Conservation (phyloP, 169 alveolate species). For the Pseudocohnilembus persalinus region DNA sequence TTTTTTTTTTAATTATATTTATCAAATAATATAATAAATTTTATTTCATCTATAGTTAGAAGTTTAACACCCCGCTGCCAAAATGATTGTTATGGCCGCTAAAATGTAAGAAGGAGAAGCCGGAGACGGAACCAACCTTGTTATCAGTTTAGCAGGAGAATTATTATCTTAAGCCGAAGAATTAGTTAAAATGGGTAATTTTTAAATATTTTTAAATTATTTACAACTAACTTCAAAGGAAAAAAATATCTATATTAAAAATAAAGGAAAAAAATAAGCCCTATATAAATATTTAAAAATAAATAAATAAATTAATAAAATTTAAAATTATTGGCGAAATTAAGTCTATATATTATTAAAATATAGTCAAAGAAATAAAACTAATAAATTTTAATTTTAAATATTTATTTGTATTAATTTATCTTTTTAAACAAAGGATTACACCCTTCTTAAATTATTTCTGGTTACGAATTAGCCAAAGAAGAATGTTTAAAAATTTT, state of each 20-base stretch:
- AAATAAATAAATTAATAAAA: too few relatives aligned
- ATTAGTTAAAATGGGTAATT: slow-evolving; percentile 52
- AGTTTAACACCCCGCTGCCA: slow-evolving; percentile 99
- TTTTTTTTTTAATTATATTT: not conserved
- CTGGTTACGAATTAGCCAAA: slow-evolving; percentile 97
- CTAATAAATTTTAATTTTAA: not conserved
- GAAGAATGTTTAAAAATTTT: slow-evolving; percentile 85
- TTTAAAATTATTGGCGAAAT: too few relatives aligned
- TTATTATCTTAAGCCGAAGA: slow-evolving; percentile 93
- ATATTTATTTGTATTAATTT: too few relatives aligned
- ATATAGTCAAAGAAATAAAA: not conserved
- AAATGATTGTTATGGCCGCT: slow-evolving; percentile 97
- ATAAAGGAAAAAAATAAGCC: not conserved
- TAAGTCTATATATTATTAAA: too few relatives aligned
- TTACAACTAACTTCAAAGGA: too few relatives aligned
- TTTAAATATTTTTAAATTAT: too few relatives aligned
- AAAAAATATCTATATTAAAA: too few relatives aligned
- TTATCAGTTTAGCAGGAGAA: slow-evolving; percentile 97
- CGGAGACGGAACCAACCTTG: slow-evolving; percentile 98
- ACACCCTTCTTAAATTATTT: slow-evolving; percentile 95
- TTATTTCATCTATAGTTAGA: slow-evolving; percentile 76
- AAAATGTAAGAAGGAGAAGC: slow-evolving; percentile 95
- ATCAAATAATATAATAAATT: not conserved
- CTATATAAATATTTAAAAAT: too few relatives aligned
- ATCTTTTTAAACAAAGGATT: slow-evolving; percentile 40